Evolutionary conservation across 176 grass and related monocot genomes (phyloP).

Genomic region (Urochloa ruziziensis): DNA sequence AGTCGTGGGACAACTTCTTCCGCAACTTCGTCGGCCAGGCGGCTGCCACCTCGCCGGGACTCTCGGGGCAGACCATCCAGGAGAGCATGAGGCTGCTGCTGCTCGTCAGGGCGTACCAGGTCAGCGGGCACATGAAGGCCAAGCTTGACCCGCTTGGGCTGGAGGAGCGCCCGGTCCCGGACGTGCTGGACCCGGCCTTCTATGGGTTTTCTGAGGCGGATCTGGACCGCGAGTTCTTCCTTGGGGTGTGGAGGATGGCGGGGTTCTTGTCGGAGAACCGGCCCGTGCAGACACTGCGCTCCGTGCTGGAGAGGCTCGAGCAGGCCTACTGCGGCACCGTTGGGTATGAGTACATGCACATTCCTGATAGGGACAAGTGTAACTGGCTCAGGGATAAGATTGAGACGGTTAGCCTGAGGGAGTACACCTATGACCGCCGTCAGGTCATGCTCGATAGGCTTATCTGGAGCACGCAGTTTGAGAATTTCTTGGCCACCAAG

Average conservation of each 20-base stretch:
- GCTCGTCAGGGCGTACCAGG: conserved; percentile 81
- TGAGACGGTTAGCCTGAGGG: conserved; percentile 56
- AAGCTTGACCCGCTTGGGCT: conserved; percentile 84
- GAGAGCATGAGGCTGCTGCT: conserved; percentile 81
- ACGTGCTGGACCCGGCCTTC: conserved; percentile 63
- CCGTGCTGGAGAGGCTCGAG: conserved; percentile 51
- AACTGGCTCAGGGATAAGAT: conserved; percentile 97
- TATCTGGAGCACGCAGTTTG: conserved; percentile 96
- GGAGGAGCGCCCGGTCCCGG: conserved; percentile 54
- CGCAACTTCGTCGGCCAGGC: conserved; percentile 83
- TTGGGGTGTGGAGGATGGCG: conserved; percentile 92
- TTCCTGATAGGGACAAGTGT: conserved; percentile 80
- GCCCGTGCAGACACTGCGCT: conserved; percentile 74
- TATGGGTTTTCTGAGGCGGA: conserved; percentile 90
- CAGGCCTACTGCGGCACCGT: conserved; percentile 79
- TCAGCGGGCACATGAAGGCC: conserved; percentile 91
- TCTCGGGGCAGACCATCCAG: conserved; percentile 87
- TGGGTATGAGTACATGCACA: conserved; percentile 95
- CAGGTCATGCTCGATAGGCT: conserved; percentile 92
- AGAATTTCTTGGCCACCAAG: conserved; percentile 89
- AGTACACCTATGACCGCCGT: conserved; percentile 64
- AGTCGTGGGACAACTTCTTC: conserved; percentile 96
- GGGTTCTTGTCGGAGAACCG: conserved; percentile 90
- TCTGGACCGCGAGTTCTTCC: conserved; percentile 91
- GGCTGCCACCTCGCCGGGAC: conserved; percentile 50